phyloP scores from a whole-genome alignment of 805 yeast species.

The Candida morakotiae region DNA sequence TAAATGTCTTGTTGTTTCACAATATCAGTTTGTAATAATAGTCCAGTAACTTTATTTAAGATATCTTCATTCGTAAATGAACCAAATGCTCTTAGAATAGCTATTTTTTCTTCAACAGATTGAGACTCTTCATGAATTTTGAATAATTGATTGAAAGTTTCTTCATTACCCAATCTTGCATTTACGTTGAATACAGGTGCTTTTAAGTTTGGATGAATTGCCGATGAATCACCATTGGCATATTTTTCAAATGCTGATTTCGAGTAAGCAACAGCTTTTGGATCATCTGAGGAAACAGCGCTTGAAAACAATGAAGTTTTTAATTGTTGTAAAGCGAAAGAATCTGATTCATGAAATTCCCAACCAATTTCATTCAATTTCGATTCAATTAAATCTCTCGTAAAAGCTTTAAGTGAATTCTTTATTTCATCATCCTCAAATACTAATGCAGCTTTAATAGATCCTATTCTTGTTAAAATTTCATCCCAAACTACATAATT shows the following conservation, averaged over 20 bases:
- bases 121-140: constrained; percentile 57
- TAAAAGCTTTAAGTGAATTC: constrained; percentile 49
- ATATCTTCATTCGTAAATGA: constrained; percentile 49
- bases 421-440: constrained; percentile 47
- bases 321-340: constrained; percentile 61
- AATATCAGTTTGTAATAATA: constrained; percentile 52
- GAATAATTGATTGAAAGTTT: constrained; percentile 60
- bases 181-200: constrained; percentile 61
- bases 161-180: constrained; percentile 58
- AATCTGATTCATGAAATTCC: constrained; percentile 52
- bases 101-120: constrained; percentile 61
- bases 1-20: constrained; percentile 69
- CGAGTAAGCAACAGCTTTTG: constrained; percentile 44
- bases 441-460: constrained; percentile 50
- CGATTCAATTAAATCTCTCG: constrained; percentile 49
- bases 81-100: constrained; percentile 71
- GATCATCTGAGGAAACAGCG: constrained; percentile 53
- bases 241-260: constrained; percentile 48
- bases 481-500: constrained; percentile 69
- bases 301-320: constrained; percentile 59
- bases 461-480: constrained; percentile 45
- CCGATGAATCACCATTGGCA: constrained; percentile 58
- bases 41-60: constrained; percentile 51
- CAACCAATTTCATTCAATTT: constrained; percentile 61
- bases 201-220: constrained; percentile 73